phyloP scores from a whole-genome alignment of 352 stramenopile genomes.

The Globisporangium nodosum region DNA sequence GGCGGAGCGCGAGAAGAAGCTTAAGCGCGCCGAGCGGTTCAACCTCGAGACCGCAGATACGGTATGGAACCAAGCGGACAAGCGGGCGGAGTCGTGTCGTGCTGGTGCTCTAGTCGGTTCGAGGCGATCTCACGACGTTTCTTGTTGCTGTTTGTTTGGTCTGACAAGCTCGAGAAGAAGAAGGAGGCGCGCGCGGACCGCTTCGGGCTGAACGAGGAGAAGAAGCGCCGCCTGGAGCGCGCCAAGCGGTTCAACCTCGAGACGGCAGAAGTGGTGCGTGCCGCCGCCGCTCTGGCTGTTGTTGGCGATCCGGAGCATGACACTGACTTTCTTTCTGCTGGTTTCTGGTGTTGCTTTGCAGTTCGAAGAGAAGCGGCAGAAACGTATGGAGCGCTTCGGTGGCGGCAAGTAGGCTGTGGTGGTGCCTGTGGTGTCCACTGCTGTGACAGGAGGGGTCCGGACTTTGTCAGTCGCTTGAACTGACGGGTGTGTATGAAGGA shows the following conservation, averaged over 20 bases:
- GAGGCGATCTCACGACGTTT: no score
- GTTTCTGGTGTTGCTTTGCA: slow-evolving; percentile 13
- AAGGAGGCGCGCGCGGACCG: slow-evolving; percentile 72
- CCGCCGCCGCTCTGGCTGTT: no score
- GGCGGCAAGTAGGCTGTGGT: neutral
- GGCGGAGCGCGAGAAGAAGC: slow-evolving; percentile 53
- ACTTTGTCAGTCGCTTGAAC: no score
- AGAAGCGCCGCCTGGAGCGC: slow-evolving; percentile 24
- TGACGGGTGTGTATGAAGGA: no score
- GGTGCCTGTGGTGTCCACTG: no score
- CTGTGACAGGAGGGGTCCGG: no score
- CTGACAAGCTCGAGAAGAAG: slow-evolving; percentile 66
- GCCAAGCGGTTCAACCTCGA: slow-evolving; percentile 1
- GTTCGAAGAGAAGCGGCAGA: slow-evolving; percentile 73
- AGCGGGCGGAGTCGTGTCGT: no score
- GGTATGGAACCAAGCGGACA: neutral
- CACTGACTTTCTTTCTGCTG: neutral
- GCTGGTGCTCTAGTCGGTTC: no score
- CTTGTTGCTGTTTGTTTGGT: no score
- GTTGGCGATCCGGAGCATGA: neutral
- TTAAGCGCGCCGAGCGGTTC: slow-evolving; percentile 83
- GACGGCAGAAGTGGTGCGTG: slow-evolving; percentile 52
- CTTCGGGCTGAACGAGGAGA: slow-evolving; percentile 77
- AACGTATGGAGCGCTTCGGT: slow-evolving; percentile 66
- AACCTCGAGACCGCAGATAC: slow-evolving; percentile 54